Percentiles rank a stretch among this genome's conserved stretches.
phyloP scores from a whole-genome alignment of 257 asterid genomes.

The Nicotiana tomentosiformis region DNA sequence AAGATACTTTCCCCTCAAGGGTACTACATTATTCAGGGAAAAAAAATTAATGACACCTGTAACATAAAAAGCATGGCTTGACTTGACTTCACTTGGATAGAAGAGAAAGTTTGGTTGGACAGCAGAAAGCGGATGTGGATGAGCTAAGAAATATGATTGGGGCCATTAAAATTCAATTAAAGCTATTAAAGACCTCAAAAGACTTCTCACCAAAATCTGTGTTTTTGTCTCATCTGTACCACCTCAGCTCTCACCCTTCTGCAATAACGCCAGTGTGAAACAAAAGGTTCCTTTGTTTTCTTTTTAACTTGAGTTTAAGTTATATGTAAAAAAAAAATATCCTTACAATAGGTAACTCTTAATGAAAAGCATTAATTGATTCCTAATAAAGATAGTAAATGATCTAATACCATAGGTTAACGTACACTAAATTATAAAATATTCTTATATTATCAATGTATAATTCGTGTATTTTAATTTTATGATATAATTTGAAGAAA shows the following conservation, averaged over 20 bases:
- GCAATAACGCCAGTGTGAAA: not conserved
- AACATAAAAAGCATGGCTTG: not conserved
- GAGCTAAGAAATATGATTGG: conserved; percentile 35
- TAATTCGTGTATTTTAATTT: no score
- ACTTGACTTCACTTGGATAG: not conserved
- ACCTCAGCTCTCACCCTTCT: not conserved
- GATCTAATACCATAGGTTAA: no score
- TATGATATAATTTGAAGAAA: no score
- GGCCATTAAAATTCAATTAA: conserved; percentile 16
- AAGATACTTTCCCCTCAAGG: not conserved
- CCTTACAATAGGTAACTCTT: no score
- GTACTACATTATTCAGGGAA: not conserved
- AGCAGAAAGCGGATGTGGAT: conserved; percentile 40
- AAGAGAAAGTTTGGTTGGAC: conserved; percentile 21
- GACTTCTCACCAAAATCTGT: not conserved
- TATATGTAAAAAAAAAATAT: no score
- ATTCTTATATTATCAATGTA: no score
- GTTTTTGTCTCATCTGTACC: conserved; percentile 15
- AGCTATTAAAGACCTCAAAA: conserved; percentile 16
- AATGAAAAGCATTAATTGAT: no score
- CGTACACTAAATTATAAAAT: no score
- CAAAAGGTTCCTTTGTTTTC: no score
- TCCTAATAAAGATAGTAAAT: no score
- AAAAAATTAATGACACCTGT: no score
- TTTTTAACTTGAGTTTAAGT: not conserved